Conservation (phyloP, 1,284 basidiomycete species). For the Gastroboletus turbinatus region DNA sequence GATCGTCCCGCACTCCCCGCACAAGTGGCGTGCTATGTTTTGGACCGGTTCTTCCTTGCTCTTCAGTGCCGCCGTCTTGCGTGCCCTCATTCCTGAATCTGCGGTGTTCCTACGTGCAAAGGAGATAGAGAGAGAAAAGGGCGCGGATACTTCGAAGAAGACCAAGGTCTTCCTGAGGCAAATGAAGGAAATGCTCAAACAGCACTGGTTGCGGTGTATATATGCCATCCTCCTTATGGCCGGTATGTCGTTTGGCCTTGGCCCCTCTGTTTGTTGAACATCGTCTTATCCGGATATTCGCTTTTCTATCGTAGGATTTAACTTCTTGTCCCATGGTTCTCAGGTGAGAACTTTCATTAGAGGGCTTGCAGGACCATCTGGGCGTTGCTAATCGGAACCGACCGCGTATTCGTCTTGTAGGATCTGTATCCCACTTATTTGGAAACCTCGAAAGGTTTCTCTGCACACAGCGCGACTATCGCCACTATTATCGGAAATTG, state of each 20-base stretch:
- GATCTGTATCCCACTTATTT: constrained; percentile 86
- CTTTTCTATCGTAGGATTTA: constrained; percentile 61
- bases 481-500: constrained; percentile 92
- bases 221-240: constrained; percentile 83
- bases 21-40: constrained; percentile 66
- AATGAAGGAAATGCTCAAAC: constrained; percentile 74
- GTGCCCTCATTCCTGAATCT: constrained; percentile 80
- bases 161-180: constrained; percentile 75
- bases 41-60: constrained; percentile 77
- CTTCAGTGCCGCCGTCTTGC: constrained; percentile 68
- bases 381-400: neutral
- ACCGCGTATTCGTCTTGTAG: constrained; percentile 38
- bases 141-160: constrained; percentile 47
- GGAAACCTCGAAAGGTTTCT: constrained; percentile 58
- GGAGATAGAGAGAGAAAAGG: constrained; percentile 43
- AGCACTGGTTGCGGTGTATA: constrained; percentile 84
- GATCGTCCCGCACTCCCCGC: constrained; percentile 54
- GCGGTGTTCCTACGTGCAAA: constrained; percentile 70
- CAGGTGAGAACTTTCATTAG: constrained; percentile 41
- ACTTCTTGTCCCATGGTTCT: constrained; percentile 89
- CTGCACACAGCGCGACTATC: constrained; percentile 63
- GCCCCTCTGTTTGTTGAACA: neutral
- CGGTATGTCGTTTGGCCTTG: constrained; percentile 43
- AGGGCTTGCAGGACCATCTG: constrained; percentile 56
- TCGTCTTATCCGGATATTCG: neutral